A percentile compares a stretch with the other conserved stretches of the same genome.
These are phyloP conservation scores for Cucumis melo DNA, from an alignment of 306 rosid genomes.

Conservation along the genomic window DNA sequence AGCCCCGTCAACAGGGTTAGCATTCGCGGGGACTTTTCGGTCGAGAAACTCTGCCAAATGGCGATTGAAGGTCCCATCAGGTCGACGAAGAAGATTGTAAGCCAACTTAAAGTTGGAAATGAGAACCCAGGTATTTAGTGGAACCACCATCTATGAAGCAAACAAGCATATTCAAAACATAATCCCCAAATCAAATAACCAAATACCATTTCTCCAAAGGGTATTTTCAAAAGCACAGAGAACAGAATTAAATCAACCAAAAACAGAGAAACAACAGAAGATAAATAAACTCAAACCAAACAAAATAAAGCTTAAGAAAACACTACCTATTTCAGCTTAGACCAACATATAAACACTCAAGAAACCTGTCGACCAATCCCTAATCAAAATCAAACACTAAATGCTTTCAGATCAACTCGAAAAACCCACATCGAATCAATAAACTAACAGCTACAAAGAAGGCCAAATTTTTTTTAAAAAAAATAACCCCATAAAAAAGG, in stretches of 20 bases:
- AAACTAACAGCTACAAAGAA: not conserved
- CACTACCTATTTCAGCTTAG: not conserved
- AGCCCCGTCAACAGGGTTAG: slow-evolving; percentile 55
- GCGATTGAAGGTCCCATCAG: slow-evolving; percentile 93
- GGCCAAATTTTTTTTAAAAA: not conserved
- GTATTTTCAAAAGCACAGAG: not conserved
- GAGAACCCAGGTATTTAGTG: slow-evolving; percentile 93
- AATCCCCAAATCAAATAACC: not conserved
- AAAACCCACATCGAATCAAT: not conserved
- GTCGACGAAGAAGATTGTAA: slow-evolving; percentile 93
- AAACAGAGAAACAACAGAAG: not conserved
- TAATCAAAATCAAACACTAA: not conserved
- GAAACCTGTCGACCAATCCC: not conserved
- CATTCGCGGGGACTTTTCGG: slow-evolving; percentile 68
- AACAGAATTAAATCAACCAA: not conserved
- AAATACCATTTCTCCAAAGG: not conserved
- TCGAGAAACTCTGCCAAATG: slow-evolving; percentile 94
- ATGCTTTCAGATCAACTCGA: not conserved
- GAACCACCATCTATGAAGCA: slow-evolving; percentile 70
- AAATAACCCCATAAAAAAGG: not conserved
- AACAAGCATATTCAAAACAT: not conserved
- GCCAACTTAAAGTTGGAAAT: slow-evolving; percentile 93
- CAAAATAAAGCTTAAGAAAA: not conserved
- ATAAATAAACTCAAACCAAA: not conserved
- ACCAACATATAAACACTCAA: not conserved